Conservation (phyloP, 1,284 basidiomycete species). For the Cutaneotrichosporon cutaneum region DNA sequence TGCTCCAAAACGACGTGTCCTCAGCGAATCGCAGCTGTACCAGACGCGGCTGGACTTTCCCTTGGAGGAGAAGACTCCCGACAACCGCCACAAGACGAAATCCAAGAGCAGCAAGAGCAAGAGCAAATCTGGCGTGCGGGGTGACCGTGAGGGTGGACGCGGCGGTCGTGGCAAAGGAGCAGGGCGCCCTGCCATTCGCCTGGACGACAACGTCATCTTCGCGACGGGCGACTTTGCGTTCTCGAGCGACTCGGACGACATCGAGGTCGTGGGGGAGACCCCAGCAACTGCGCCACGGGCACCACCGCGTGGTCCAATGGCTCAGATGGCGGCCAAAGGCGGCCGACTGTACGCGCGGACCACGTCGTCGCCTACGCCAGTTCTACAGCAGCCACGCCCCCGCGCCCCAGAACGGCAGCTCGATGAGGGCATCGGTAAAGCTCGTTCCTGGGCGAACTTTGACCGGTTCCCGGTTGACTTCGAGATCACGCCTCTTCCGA, state of each 20-base stretch:
- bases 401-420: constrained; percentile 18
- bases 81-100: not conserved
- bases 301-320: not conserved
- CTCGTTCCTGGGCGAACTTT: constrained; percentile 51
- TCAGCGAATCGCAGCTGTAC: constrained; percentile 11
- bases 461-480: constrained; percentile 50
- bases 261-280: constrained; percentile 16
- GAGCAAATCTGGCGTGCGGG: not conserved
- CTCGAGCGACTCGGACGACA: constrained; percentile 25
- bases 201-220: constrained; percentile 47
- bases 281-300: constrained; percentile 2
- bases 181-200: constrained; percentile 39
- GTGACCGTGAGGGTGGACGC: not conserved
- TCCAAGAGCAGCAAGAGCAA: not conserved
- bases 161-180: not conserved
- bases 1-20: not conserved
- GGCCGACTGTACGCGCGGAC: not conserved
- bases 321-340: not conserved
- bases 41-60: constrained; percentile 44
- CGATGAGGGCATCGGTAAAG: constrained; percentile 44
- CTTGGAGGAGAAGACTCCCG: constrained; percentile 13
- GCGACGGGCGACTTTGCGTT: constrained; percentile 45
- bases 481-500: constrained; percentile 48
- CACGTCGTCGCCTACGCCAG: not conserved
- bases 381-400: not conserved